Evolutionary conservation across 2,329 filamentous ascomycete genomes (phyloP), one percentile per base, ranked within the genome.

Genomic region (Sporothrix curviconia): DNA sequence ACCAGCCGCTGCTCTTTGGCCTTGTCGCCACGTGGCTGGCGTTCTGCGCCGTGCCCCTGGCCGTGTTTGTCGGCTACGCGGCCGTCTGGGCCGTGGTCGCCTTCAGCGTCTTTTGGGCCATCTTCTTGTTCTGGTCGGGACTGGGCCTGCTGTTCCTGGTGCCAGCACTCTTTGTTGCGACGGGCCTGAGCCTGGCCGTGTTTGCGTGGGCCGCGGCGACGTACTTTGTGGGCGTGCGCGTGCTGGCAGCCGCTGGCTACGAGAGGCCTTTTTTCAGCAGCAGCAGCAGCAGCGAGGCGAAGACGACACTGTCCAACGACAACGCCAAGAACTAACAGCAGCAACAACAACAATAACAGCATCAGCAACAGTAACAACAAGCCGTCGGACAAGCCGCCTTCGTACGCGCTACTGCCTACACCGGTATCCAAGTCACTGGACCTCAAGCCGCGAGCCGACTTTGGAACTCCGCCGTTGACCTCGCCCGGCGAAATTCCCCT

Each of bases 61-160:
- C 40, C 3, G 47, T 47, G n/a, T 62, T 61, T 39, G 28, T 34
- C 6, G 50, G 49, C 46, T 62, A 59, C 36, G 50, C 60, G 3
- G 53, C 56, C 24, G 50, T 59, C 12, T 62, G 60, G 60, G 59
- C 56, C 1, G 46, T 57, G 12, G 42, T 59, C 9, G 57, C 57
- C 8, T 53, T 60, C 42, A 56, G 28, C 59, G 39, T 61, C n/a
- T 61, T 62, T 40, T 57, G 52, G 57, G 56, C 55, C 15, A 55
- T 60, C 8, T 53, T 62, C 32, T 46, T 63, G 14, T 63, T 63
- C 43, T 63, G 62, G 62, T 19, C 53, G 2, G 60, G 62, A 5
- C 6, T 63, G 19, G 60, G 57, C 22, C 53, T 62, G 36, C 43
- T 62, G 8, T 57, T 61, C 14, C 37, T 63, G 25, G 56, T 62